A percentile compares a stretch with the other conserved stretches of the same genome.
These are phyloP conservation scores for Cystofilobasidium macerans DNA, from an alignment of 768 basidiomycete genomes.

Conservation along the genomic window DNA sequence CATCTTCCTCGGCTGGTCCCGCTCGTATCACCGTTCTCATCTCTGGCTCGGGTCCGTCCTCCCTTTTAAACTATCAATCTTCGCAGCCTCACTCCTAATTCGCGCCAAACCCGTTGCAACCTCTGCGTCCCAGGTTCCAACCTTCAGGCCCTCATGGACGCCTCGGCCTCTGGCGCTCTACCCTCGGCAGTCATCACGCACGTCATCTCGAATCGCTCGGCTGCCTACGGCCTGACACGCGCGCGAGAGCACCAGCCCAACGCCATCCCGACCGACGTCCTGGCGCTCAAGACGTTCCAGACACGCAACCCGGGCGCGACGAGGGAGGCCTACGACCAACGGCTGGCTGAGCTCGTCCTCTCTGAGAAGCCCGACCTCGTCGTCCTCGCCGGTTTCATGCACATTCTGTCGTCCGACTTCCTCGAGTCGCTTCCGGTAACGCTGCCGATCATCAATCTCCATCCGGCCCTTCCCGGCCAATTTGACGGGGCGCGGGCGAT, in stretches of 20 bases:
- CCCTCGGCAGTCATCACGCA: slow-evolving; percentile 60
- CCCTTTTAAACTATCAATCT: not conserved
- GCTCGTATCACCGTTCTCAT: slow-evolving; percentile 49
- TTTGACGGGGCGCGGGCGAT: slow-evolving; percentile 94
- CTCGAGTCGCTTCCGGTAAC: slow-evolving; percentile 38
- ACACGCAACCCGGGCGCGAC: slow-evolving; percentile 57
- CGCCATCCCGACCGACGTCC: slow-evolving; percentile 66
- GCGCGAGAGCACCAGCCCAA: slow-evolving; percentile 48
- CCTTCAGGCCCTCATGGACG: slow-evolving; percentile 90
- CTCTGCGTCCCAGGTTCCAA: slow-evolving; percentile 59
- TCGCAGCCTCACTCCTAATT: slow-evolving; percentile 1
- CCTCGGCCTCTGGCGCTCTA: slow-evolving; percentile 46
- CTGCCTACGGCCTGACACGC: slow-evolving; percentile 74
- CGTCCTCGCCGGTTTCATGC: slow-evolving; percentile 99
- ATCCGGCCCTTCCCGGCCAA: slow-evolving; percentile 89
- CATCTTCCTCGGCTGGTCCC: no score
- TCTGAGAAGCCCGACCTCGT: slow-evolving; percentile 64
- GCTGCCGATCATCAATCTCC: slow-evolving; percentile 88
- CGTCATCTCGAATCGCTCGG: slow-evolving; percentile 85
- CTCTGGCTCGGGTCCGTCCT: slow-evolving; percentile 51
- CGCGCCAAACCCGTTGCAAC: not conserved
- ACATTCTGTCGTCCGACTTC: slow-evolving; percentile 75
- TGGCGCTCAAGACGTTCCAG: slow-evolving; percentile 73
- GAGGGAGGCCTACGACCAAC: slow-evolving; percentile 71
- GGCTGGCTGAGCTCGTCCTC: slow-evolving; percentile 60